Evolutionary conservation across 305 asterid genomes (phyloP).

Genomic region (Plantago rigida): DNA sequence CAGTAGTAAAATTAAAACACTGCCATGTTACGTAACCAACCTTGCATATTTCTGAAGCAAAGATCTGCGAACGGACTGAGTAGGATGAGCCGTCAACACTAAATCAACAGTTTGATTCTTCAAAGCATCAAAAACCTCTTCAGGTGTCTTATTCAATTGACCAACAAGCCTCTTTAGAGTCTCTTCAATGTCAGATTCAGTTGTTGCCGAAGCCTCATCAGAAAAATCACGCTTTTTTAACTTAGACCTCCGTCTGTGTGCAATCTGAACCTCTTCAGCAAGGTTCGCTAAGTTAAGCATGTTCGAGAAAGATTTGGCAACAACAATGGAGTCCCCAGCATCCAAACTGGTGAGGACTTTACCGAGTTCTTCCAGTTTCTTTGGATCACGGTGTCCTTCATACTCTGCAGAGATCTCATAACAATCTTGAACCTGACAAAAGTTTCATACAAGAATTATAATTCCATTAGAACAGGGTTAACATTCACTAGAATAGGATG

Average conservation of each 20-base stretch:
- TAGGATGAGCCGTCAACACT: constrained; percentile 71
- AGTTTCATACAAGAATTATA: constrained; percentile 2
- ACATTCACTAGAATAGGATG: constrained; percentile 1
- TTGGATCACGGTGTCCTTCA: constrained; percentile 47
- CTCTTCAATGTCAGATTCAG: constrained; percentile 66
- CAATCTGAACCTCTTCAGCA: constrained; percentile 73
- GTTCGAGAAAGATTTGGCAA: constrained; percentile 61
- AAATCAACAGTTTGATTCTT: constrained; percentile 69
- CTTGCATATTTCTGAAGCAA: constrained; percentile 76
- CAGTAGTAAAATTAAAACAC: not conserved
- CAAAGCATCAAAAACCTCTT: constrained; percentile 62
- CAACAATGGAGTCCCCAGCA: constrained; percentile 68
- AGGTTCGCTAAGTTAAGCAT: constrained; percentile 66
- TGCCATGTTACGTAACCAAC: constrained; percentile 25
- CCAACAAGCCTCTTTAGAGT: constrained; percentile 58
- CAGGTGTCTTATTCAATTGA: constrained; percentile 52
- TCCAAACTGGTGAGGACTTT: constrained; percentile 60
- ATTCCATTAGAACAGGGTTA: constrained; percentile 7
- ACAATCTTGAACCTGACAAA: constrained; percentile 61
- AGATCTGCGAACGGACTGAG: constrained; percentile 69
- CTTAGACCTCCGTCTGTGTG: constrained; percentile 57
- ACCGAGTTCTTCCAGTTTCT: constrained; percentile 67
- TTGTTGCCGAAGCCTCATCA: constrained; percentile 60
- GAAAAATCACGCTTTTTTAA: constrained; percentile 50
- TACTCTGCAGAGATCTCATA: constrained; percentile 65